Evolutionary conservation across 1,284 basidiomycete species (phyloP).

Genomic region (Coriolopsis trogii): DNA sequence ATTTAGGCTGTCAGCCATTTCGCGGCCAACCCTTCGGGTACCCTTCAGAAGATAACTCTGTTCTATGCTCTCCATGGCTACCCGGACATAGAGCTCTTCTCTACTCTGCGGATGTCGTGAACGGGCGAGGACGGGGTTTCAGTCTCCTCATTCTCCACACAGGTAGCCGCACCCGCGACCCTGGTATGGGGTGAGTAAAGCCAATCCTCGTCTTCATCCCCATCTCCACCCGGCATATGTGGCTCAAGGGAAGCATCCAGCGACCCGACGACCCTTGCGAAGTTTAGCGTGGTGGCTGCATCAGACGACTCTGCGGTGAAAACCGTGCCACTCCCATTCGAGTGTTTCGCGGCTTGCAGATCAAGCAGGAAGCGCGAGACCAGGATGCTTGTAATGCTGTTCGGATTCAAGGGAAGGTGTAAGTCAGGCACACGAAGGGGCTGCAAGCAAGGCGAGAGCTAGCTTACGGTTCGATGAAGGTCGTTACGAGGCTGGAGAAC

Average conservation of each 20-base stretch:
- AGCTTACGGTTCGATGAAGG: constrained; percentile 7
- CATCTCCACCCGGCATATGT: too few species aligned
- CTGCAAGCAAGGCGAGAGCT: too few species aligned
- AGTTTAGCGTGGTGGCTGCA: background rate
- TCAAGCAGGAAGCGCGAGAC: background rate
- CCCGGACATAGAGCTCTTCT: too few species aligned
- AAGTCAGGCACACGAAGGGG: background rate
- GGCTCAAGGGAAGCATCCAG: background rate
- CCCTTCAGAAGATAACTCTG: too few species aligned
- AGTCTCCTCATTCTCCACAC: background rate
- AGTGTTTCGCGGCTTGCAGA: background rate
- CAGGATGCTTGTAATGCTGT: background rate
- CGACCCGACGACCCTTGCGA: background rate
- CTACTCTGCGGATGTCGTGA: too few species aligned
- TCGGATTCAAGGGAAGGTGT: background rate
- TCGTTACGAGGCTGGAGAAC: constrained; percentile 1
- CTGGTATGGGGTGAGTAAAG: too few species aligned
- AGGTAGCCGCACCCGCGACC: too few species aligned
- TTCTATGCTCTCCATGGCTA: too few species aligned
- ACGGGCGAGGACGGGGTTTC: too few species aligned
- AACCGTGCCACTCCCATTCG: background rate
- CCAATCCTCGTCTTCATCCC: too few species aligned
- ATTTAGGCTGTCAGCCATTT: too few species aligned
- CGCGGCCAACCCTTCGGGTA: too few species aligned
- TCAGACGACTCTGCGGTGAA: background rate